Conservation (phyloP, 345 rosid genomes). For the Chamaenerion angustifolium region DNA sequence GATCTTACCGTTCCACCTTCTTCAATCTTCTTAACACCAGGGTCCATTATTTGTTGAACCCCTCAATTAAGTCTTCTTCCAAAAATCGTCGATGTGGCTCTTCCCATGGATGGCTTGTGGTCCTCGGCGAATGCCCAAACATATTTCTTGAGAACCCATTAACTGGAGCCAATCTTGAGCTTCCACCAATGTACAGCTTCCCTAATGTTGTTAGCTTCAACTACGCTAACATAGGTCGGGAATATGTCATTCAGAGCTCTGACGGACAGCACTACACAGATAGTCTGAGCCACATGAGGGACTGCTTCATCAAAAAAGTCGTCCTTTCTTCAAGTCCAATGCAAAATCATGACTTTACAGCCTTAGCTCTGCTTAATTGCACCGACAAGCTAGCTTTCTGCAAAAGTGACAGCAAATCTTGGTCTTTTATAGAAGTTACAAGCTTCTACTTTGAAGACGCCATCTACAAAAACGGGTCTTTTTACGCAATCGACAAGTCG, state of each 20-base stretch:
- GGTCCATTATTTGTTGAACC: constrained; percentile 16
- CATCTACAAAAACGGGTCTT: constrained; percentile 20
- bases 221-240: constrained; percentile 32
- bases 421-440: constrained; percentile 24
- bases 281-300: constrained; percentile 33
- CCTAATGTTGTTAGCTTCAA: constrained; percentile 34
- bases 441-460: constrained; percentile 31
- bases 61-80: constrained; percentile 22
- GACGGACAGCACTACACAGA: constrained; percentile 11
- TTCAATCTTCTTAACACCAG: constrained; percentile 24
- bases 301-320: constrained; percentile 35
- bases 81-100: constrained; percentile 38
- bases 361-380: constrained; percentile 26
- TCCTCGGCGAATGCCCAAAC: constrained; percentile 34
- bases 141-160: constrained; percentile 36
- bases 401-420: constrained; percentile 19
- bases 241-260: constrained; percentile 19
- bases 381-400: constrained; percentile 28
- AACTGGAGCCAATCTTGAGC: constrained; percentile 18
- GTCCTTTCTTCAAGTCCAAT: constrained; percentile 35
- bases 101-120: constrained; percentile 43
- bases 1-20: constrained; percentile 20
- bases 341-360: constrained; percentile 16
- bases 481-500: constrained; percentile 28
- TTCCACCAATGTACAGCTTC: constrained; percentile 35